Base-by-base conservation (phyloP, 768 basidiomycete genomes). In the Mycena sanguinolenta region DNA sequence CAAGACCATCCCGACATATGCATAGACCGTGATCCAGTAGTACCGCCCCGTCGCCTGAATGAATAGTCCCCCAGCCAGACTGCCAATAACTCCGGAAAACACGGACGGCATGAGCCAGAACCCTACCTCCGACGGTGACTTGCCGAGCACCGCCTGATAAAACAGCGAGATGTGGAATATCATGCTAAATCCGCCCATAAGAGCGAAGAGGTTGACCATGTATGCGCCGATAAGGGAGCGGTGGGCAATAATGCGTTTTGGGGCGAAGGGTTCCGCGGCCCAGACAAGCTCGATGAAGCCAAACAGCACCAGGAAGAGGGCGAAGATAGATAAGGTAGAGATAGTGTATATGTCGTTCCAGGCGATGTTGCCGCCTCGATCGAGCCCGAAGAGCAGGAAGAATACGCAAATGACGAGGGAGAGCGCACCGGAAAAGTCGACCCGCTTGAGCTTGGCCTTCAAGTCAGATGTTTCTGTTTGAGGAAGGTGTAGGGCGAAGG, bases 351-450 rank as follows among this genome's bases (percentile, higher is more conserved):
- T 64, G 70, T 86, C 84, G 17, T 64, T 71, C 88, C 87, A 89
- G 5, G 87, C 80, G 4, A 84, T 72, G 73, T 88, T 86, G 7
- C 87, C 86, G 1, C 87, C 88, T 19, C 85, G 79, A 71, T 91
- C 90, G 13, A 91, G 80, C 2, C 84, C 89, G 62, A 89, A 81
- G 44, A 92, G 85, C 4, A 92, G 83, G 73, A 82, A 80, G 77
- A 89, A 88, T 23, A 91, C 81, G 27, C 88, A 79, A n/a, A 85
- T 62, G 27, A 92, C 84, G 52, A 92, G 87, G 8, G 84, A 81
- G 50, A 85, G 46, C 1, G 90, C 89, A 21, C 91, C 91, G 5
- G 80, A 79, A 72, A 91, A 91, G 79, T 93, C 91, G 66, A 93
- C 82, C 21, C 91, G 85, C 65, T 83, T 85, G 61, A 92, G 78